Conservation (phyloP, 1,139 yeast genomes). For the Nakaseomyces sp. region DNA sequence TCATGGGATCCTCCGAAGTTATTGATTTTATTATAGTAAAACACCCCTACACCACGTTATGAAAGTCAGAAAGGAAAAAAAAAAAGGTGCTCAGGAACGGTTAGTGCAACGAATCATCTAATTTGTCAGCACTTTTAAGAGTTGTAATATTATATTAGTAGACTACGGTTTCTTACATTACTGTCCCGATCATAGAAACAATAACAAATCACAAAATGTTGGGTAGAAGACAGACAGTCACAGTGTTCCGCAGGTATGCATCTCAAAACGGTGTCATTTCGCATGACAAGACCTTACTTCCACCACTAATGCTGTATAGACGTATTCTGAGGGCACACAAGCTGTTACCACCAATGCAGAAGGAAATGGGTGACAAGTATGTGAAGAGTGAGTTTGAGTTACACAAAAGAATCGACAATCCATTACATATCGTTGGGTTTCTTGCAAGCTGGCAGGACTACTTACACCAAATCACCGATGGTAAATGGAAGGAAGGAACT, state of each 20-base stretch:
- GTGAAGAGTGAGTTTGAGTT: constrained; percentile 84
- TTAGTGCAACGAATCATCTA: background rate
- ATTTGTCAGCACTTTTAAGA: constrained; percentile 1
- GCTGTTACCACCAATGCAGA: constrained; percentile 54
- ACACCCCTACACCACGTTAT: constrained; percentile 1
- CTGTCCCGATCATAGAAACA: too few relatives aligned
- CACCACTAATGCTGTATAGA: constrained; percentile 72
- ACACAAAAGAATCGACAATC: constrained; percentile 78
- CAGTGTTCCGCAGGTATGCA: constrained; percentile 11
- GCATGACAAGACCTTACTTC: constrained; percentile 50
- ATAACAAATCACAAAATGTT: background rate
- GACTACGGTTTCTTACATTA: too few relatives aligned
- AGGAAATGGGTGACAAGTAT: constrained; percentile 80
- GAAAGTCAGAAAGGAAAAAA: background rate
- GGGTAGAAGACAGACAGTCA: background rate
- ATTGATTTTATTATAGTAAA: too few relatives aligned
- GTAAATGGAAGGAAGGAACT: constrained; percentile 65
- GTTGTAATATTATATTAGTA: too few relatives aligned
- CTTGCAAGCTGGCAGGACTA: constrained; percentile 93
- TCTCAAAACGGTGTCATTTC: constrained; percentile 15
- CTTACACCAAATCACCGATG: constrained; percentile 60
- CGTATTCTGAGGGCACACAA: constrained; percentile 73
- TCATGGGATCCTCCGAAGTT: constrained; percentile 2
- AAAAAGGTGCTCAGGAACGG: too few relatives aligned
- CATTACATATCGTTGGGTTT: constrained; percentile 88